phyloP scores from a whole-genome alignment of 1,284 basidiomycete species.

The Phellinidium pouzarii region DNA sequence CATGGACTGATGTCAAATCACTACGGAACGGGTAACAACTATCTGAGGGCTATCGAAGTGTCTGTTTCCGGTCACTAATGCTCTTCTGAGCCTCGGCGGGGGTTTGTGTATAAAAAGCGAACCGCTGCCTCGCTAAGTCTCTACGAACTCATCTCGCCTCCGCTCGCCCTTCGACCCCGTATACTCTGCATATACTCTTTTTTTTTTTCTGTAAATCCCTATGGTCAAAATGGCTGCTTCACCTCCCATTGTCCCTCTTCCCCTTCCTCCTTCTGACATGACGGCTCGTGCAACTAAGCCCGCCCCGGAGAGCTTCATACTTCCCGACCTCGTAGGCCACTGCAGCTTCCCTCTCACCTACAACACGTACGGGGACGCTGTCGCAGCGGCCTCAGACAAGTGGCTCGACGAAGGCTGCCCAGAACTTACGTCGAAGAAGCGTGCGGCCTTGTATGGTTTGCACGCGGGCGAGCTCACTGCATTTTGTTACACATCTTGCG shows the following conservation, averaged over 20 bases:
- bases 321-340: conserved; percentile 59
- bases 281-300: neutral
- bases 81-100: conserved; percentile 2
- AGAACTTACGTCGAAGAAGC: conserved; percentile 44
- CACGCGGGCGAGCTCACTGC: conserved; percentile 63
- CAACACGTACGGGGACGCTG: conserved; percentile 45
- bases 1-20: conserved; percentile 6
- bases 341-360: conserved; percentile 50
- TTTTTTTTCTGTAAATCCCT: neutral
- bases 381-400: conserved; percentile 47
- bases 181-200: neutral
- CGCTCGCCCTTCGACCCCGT: neutral
- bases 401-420: conserved; percentile 46
- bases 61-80: conserved; percentile 1
- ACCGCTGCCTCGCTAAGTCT: too few species aligned
- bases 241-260: neutral
- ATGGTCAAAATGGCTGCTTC: conserved; percentile 16
- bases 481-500: conserved; percentile 51
- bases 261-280: neutral
- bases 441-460: conserved; percentile 47
- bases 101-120: conserved; percentile 2
- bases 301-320: conserved; percentile 34
- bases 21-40: conserved; percentile 5
- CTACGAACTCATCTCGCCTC: neutral
- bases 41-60: conserved; percentile 6